These are phyloP conservation scores for Zea mays DNA, from an alignment of 176 grass and related monocot genomes.

Conservation along the genomic window Zm-B73-REFERENCE-NAM-5.0 NC_050100.1:224864001-224864500, in stretches of 20 bases:
- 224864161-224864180: constrained; percentile 3
- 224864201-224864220: neutral
- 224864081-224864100: neutral
- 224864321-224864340: no score
- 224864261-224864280: neutral
- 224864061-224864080: constrained; percentile 6
- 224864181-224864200: constrained; percentile 2
- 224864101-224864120: constrained; percentile 31
- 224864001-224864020: constrained; percentile 1
- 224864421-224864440: no score
- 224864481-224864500: no score
- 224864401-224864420: no score
- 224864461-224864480: no score
- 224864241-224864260: neutral
- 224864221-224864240: neutral
- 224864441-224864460: no score
- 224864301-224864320: neutral
- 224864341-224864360: no score
- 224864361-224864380: no score
- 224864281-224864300: neutral
- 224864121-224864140: constrained; percentile 21
- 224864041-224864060: constrained; percentile 8
- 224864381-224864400: no score
- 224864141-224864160: constrained; percentile 5
- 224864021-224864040: neutral